A percentile compares a stretch with the other conserved stretches of the same genome.
Conservation (phyloP, 495 filamentous ascomycete genomes). For the Daldinia bambusicola region DNA sequence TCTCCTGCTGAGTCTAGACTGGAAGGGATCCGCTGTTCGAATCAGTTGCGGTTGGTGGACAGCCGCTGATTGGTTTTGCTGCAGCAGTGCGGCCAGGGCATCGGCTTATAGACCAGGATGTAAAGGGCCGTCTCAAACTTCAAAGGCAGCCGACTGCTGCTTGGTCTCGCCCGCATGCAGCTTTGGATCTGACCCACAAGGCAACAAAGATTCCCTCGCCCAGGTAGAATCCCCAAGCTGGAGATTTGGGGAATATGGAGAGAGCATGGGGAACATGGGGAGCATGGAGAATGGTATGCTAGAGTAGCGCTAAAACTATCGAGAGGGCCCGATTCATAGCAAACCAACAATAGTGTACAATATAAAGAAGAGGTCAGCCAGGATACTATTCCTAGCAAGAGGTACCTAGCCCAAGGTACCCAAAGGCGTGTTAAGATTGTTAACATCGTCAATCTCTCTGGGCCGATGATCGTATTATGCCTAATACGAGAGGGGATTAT, state of each 20-base stretch:
- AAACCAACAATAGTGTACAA: constrained; percentile 9
- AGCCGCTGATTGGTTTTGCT: constrained; percentile 44
- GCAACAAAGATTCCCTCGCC: constrained; percentile 38
- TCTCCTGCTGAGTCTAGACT: constrained; percentile 46
- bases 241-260: constrained; percentile 47
- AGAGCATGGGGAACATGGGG: constrained; percentile 35
- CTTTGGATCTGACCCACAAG: constrained; percentile 37
- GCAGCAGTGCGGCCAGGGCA: constrained; percentile 36
- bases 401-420: too few relatives aligned
- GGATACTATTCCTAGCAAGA: constrained; percentile 7
- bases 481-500: constrained; percentile 1
- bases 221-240: constrained; percentile 35
- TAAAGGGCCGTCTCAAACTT: constrained; percentile 49
- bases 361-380: neutral
- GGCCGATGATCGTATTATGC: constrained; percentile 11
- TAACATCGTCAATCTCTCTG: neutral
- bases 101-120: constrained; percentile 44
- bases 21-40: constrained; percentile 36
- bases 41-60: constrained; percentile 37
- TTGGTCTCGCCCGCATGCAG: constrained; percentile 46
- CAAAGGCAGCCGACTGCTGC: constrained; percentile 41
- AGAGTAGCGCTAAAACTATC: neutral
- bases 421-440: neutral
- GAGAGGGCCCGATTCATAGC: constrained; percentile 2
- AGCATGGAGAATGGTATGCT: constrained; percentile 5